phyloP scores from a whole-genome alignment of 495 filamentous ascomycete species.

The Bacidia rubella region DNA sequence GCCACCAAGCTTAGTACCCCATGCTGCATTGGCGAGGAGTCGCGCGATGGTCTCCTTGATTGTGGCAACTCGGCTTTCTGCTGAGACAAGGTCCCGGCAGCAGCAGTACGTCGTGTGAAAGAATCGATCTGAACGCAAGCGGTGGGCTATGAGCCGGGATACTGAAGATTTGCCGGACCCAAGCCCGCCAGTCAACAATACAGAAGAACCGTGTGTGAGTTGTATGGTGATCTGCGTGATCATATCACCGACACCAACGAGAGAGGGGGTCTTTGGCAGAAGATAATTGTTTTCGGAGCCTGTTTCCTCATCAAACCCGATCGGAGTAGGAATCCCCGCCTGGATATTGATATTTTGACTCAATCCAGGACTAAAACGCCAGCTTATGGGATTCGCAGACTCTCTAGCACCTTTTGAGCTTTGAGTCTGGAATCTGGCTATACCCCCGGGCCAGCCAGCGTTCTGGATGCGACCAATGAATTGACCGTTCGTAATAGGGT shows the following conservation, averaged over 20 bases:
- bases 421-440: slow-evolving; percentile 58
- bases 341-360: slow-evolving; percentile 61
- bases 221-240: slow-evolving; percentile 56
- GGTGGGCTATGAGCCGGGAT: slow-evolving; percentile 49
- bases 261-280: slow-evolving; percentile 36
- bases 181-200: slow-evolving; percentile 74
- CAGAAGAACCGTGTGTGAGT: slow-evolving; percentile 72
- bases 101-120: slow-evolving; percentile 71
- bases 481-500: slow-evolving; percentile 77
- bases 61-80: slow-evolving; percentile 73
- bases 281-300: slow-evolving; percentile 39
- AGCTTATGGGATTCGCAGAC: slow-evolving; percentile 40
- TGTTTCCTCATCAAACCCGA: slow-evolving; percentile 32
- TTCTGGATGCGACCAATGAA: slow-evolving; percentile 36
- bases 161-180: slow-evolving; percentile 82
- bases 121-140: slow-evolving; percentile 48
- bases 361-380: slow-evolving; percentile 65
- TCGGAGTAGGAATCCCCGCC: slow-evolving; percentile 47
- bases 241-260: slow-evolving; percentile 76
- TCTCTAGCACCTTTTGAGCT: slow-evolving; percentile 29
- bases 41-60: slow-evolving; percentile 79
- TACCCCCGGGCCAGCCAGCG: slow-evolving; percentile 53
- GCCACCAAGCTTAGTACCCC: slow-evolving; percentile 76
- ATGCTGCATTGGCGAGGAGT: slow-evolving; percentile 75
- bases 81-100: slow-evolving; percentile 70